Evolutionary conservation across 1,284 basidiomycete genomes (phyloP).

Genomic region (Microbotryum violaceum): DNA sequence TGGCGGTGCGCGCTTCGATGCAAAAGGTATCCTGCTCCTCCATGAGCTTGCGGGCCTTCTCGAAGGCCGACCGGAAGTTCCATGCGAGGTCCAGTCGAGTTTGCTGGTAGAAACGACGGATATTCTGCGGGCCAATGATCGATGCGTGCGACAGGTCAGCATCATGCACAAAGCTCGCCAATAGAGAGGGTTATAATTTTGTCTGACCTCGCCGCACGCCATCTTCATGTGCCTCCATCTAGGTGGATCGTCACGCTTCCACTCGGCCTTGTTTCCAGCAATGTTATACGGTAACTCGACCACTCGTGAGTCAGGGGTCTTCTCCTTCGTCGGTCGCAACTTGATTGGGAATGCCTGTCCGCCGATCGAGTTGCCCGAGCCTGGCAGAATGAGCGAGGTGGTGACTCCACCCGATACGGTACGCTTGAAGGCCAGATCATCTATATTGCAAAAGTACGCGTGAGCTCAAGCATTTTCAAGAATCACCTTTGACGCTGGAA

Average conservation of each 20-base stretch:
- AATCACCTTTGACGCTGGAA: too few relatives aligned
- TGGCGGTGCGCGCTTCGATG: slow-evolving; percentile 49
- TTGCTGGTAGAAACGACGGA: slow-evolving; percentile 45
- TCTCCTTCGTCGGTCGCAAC: slow-evolving; percentile 52
- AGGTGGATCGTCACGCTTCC: slow-evolving; percentile 6
- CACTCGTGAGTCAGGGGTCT: slow-evolving; percentile 55
- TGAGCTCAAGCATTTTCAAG: too few relatives aligned
- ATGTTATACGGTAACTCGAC: slow-evolving; percentile 54
- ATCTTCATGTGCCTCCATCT: slow-evolving; percentile 21
- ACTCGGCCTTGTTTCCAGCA: slow-evolving; percentile 41
- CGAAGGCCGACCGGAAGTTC: slow-evolving; percentile 56
- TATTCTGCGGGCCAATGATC: slow-evolving; percentile 40
- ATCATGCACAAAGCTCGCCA: slow-evolving; percentile 29
- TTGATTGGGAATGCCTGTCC: slow-evolving; percentile 58
- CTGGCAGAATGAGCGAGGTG: slow-evolving; percentile 58
- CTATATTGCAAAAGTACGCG: too few relatives aligned
- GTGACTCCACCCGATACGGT: slow-evolving; percentile 61
- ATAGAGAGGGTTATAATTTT: neutral
- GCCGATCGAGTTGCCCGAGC: slow-evolving; percentile 57
- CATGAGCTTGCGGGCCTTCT: slow-evolving; percentile 65
- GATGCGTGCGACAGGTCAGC: slow-evolving; percentile 1
- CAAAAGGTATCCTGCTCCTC: slow-evolving; percentile 67
- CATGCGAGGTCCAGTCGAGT: slow-evolving; percentile 53
- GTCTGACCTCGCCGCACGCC: slow-evolving; percentile 12
- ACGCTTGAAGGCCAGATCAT: slow-evolving; percentile 52